Conservation (phyloP, 768 basidiomycete species). For the Lactifluus rugatus region DNA sequence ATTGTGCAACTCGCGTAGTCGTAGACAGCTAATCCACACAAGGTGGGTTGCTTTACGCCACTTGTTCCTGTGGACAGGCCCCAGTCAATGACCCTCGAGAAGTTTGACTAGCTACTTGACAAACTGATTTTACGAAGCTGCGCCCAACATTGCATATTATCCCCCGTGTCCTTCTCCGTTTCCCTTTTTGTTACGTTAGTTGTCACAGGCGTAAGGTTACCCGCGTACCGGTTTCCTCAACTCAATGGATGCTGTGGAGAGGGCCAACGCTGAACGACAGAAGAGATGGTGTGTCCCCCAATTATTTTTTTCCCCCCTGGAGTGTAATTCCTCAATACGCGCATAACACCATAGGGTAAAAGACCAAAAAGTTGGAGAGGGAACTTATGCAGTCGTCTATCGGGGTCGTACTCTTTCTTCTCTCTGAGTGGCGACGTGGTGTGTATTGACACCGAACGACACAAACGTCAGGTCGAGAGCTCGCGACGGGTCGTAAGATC, state of each 20-base stretch:
- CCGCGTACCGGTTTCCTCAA: too few relatives aligned
- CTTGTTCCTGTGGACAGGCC: too few relatives aligned
- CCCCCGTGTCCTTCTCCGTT: neutral
- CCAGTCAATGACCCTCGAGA: too few relatives aligned
- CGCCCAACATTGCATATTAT: too few relatives aligned
- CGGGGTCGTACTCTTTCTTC: conserved; percentile 43
- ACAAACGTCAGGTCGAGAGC: conserved; percentile 50
- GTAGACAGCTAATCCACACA: too few relatives aligned
- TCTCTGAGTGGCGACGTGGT: conserved; percentile 3
- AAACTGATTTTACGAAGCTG: too few relatives aligned
- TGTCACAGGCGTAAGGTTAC: neutral
- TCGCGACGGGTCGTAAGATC: conserved; percentile 67
- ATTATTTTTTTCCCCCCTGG: neutral
- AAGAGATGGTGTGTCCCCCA: conserved; percentile 49
- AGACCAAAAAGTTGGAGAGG: conserved; percentile 78
- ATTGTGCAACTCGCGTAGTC: too few relatives aligned
- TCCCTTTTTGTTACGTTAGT: neutral
- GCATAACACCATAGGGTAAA: conserved; percentile 45
- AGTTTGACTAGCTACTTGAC: too few relatives aligned
- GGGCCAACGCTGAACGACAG: conserved; percentile 64
- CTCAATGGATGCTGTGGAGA: conserved; percentile 77
- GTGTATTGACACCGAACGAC: neutral
- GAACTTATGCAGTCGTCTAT: conserved; percentile 95
- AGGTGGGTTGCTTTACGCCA: too few relatives aligned
- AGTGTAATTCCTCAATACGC: conserved; percentile 14